These are phyloP conservation scores for Yamadazyma akitaensis DNA, from an alignment of 805 yeast genomes.

Conservation along the genomic window DNA sequence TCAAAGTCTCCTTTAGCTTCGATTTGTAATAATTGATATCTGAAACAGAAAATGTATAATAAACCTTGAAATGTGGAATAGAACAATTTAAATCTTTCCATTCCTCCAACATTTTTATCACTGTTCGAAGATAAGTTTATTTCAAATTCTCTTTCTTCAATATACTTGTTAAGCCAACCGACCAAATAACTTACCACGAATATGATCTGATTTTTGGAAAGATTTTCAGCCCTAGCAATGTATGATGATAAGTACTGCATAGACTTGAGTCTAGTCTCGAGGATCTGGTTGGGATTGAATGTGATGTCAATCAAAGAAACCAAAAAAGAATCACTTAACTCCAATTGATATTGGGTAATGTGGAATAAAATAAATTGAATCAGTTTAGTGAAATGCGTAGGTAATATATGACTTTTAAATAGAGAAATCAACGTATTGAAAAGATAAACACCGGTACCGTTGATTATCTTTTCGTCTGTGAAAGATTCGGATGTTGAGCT, in stretches of 20 bases:
- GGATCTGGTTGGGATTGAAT: conserved; percentile 62
- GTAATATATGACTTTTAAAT: conserved; percentile 78
- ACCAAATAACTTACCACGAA: conserved; percentile 80
- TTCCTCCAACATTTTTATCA: conserved; percentile 48
- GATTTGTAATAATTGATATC: conserved; percentile 53
- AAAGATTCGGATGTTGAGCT: conserved; percentile 44
- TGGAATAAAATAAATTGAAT: conserved; percentile 83
- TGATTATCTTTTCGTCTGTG: conserved; percentile 41
- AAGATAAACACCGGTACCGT: conserved; percentile 63
- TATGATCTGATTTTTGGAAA: conserved; percentile 68
- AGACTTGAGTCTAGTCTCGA: conserved; percentile 79
- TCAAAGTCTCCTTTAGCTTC: conserved; percentile 23
- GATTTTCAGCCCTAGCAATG: conserved; percentile 77
- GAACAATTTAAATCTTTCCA: conserved; percentile 87
- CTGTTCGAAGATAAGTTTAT: conserved; percentile 28
- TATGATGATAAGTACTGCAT: conserved; percentile 90
- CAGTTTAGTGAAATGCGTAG: conserved; percentile 88
- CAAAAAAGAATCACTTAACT: conserved; percentile 79
- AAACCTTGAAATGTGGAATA: conserved; percentile 90
- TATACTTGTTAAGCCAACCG: conserved; percentile 80
- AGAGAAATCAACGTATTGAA: conserved; percentile 73
- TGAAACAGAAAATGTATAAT: conserved; percentile 86
- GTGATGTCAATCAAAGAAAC: conserved; percentile 81
- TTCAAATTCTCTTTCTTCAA: conserved; percentile 82
- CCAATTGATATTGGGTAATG: conserved; percentile 76